Conservation (phyloP, 768 basidiomycete species). For the Cystobasidium ongulense region DNA sequence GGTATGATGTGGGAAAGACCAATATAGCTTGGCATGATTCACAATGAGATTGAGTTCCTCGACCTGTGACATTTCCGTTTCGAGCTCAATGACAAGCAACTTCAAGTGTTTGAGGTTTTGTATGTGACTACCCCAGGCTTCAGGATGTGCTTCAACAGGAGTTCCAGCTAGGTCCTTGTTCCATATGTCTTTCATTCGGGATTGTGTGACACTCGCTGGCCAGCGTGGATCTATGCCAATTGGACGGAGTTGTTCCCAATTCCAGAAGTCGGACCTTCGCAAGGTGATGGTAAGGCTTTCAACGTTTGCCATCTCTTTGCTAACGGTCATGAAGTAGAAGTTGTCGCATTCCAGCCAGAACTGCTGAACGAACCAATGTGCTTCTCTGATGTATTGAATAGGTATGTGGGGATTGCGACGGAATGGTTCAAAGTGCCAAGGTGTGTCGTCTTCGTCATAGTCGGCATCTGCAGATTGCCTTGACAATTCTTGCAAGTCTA, state of each 20-base stretch:
- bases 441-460: constrained; percentile 23
- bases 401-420: constrained; percentile 14
- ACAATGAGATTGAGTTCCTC: constrained; percentile 5
- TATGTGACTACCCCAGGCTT: constrained; percentile 18
- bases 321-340: background rate
- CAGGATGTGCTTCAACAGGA: background rate
- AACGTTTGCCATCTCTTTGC: constrained; percentile 16
- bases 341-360: constrained; percentile 32
- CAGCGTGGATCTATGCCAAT: constrained; percentile 25
- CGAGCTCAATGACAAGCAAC: background rate
- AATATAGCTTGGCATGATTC: background rate
- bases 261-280: constrained; percentile 16
- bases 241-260: constrained; percentile 1
- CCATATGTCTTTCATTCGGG: constrained; percentile 25
- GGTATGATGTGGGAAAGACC: constrained; percentile 23
- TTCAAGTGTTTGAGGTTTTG: constrained; percentile 3
- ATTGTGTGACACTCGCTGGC: constrained; percentile 14
- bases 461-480: constrained; percentile 9
- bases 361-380: constrained; percentile 21
- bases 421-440: constrained; percentile 22
- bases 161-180: background rate
- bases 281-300: constrained; percentile 20
- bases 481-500: background rate
- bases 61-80: background rate
- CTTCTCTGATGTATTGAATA: constrained; percentile 3